Conservation (phyloP, 2,329 filamentous ascomycete genomes). For the Pseudodiploospora longispora region DNA sequence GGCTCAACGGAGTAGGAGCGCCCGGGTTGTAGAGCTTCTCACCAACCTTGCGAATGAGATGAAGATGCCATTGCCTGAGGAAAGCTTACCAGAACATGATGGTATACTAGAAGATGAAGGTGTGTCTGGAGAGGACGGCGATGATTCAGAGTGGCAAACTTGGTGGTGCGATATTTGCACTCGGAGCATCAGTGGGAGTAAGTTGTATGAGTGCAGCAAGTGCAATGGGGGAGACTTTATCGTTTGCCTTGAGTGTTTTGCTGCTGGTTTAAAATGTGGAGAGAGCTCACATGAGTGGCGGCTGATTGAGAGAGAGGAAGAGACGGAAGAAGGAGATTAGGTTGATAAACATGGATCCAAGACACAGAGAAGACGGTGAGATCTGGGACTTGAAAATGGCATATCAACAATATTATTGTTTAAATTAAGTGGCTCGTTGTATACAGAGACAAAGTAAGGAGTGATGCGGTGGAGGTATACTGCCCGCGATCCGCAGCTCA, state of each 20-base stretch:
- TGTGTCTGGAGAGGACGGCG: not conserved
- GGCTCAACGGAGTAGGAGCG: conserved; percentile 3
- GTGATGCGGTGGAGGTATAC: no score
- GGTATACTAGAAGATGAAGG: not conserved
- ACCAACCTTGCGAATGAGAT: not conserved
- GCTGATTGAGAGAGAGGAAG: no score
- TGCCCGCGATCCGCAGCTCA: no score
- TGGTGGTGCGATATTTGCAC: conserved; percentile 12
- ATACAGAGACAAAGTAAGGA: no score
- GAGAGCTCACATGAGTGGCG: conserved; percentile 2
- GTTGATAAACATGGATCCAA: no score
- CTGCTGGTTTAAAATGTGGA: conserved; percentile 1
- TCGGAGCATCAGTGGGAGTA: conserved; percentile 3
- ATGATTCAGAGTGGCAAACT: not conserved
- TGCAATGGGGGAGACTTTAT: conserved; percentile 11
- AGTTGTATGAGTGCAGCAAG: conserved; percentile 4
- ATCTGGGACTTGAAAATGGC: no score
- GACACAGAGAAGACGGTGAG: no score
- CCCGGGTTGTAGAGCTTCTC: not conserved
- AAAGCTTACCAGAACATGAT: no score
- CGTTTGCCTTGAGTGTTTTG: conserved; percentile 7
- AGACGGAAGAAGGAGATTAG: no score
- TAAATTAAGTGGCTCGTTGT: no score
- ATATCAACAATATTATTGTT: no score
- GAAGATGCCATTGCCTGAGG: not conserved